Percentiles rank a stretch among this genome's conserved stretches.
Evolutionary conservation across 495 filamentous ascomycete genomes (phyloP).

Genomic region (Wilcoxina mikolae): DNA sequence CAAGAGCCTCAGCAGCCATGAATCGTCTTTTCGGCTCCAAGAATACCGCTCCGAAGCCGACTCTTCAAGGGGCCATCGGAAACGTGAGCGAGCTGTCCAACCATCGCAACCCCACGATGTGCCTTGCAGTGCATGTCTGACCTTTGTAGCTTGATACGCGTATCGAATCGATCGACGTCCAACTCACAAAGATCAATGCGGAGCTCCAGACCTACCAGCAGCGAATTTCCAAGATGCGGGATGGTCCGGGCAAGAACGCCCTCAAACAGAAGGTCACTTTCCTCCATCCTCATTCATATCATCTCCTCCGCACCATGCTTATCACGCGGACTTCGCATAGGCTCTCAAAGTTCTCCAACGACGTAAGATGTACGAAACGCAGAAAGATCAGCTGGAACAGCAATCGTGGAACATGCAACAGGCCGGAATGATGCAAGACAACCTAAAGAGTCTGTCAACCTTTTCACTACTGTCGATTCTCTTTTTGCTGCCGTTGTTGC

Average conservation of each 20-base stretch:
- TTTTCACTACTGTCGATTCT: conserved; percentile 9
- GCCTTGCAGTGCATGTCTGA: background rate
- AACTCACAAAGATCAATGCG: conserved; percentile 77
- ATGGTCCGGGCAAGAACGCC: conserved; percentile 85
- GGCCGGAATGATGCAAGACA: conserved; percentile 97
- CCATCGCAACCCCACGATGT: conserved; percentile 8
- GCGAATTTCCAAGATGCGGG: conserved; percentile 84
- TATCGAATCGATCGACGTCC: conserved; percentile 82
- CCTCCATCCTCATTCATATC: background rate
- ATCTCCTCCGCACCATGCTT: background rate
- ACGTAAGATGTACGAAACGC: conserved; percentile 88
- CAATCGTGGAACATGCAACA: conserved; percentile 99
- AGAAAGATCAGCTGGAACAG: conserved; percentile 85
- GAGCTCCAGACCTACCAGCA: conserved; percentile 81
- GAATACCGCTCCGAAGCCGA: conserved; percentile 79
- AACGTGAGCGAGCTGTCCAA: conserved; percentile 44
- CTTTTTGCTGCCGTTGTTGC: conserved; percentile 2
- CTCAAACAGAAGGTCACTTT: conserved; percentile 58
- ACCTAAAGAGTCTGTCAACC: conserved; percentile 52
- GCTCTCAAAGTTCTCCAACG: conserved; percentile 89
- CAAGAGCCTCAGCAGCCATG: conserved; percentile 44
- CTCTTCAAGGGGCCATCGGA: conserved; percentile 67
- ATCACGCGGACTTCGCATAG: conserved; percentile 4
- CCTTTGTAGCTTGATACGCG: conserved; percentile 66
- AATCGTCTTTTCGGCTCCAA: conserved; percentile 91